Evolutionary conservation across 345 rosid species (phyloP), one percentile per base, ranked within the genome.

Genomic region (Arabis hirsuta): DNA sequence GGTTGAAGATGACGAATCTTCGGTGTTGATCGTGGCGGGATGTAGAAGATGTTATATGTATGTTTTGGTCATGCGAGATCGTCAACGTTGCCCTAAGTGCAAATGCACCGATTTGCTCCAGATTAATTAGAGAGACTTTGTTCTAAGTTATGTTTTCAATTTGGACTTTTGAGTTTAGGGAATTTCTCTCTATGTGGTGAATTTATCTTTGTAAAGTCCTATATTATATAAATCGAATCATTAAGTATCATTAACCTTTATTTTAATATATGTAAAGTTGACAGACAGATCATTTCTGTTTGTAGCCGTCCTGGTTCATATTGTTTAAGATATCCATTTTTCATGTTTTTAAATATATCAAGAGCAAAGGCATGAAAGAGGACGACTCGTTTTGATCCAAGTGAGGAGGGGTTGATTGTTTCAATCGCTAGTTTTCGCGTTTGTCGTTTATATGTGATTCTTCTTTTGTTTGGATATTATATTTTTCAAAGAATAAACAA

Each of bases 1-100:
- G 79, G 13, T 8, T 16, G 73, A 57, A 1, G 13, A 6, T 19
- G 74, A 57, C 0, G 73, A 74, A 12, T 7, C 32, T 29, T 5
- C 60, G 54, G 46, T 4, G 27, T 12, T 65, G 72, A 54, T 76
- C 39, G 65, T 14, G 31, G 41, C 4, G 9, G 75, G 79, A 55
- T 76, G 79, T 55, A 34, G 1, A 55, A 55, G 59, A 7, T 76
- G 74, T 62, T 0, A 9, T 16, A 38, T 62, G 65, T 76, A 76
- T 62, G 13, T 10, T 29, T 13, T 76, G 31, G 71, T 69, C 47
- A 27, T 70, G 3, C 10, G 4, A 55, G 38, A 9, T 62, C 36
- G 36, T 24, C 6, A 13, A 63, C 64, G 74, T 39, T 76, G 79
- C 46, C 69, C 44, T 34, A 69, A 46, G 12, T 76, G 79, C 45